These are phyloP conservation scores for Stephanodiscus minutulus DNA, from an alignment of 108 stramenopile genomes.

Conservation along the genomic window DNA sequence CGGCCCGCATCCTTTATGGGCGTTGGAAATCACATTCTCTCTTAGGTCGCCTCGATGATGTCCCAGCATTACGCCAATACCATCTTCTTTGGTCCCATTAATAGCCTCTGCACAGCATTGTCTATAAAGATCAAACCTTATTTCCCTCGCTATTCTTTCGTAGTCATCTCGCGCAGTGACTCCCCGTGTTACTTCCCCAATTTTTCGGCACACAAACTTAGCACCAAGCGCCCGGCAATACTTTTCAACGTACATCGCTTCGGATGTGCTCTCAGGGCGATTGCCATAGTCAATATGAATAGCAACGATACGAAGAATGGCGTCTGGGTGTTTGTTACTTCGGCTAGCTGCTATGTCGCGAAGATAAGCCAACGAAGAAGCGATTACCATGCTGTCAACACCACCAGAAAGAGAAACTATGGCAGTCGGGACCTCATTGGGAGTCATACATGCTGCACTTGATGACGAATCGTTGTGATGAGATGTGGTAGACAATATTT, in stretches of 20 bases:
- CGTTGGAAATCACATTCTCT: constrained; percentile 96
- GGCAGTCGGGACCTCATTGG: constrained; percentile 26
- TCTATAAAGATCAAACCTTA: constrained; percentile 88
- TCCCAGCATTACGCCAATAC: constrained; percentile 89
- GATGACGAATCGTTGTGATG: not conserved
- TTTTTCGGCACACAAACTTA: constrained; percentile 67
- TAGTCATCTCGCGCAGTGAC: constrained; percentile 94
- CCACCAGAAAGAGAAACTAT: constrained; percentile 95
- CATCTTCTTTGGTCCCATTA: constrained; percentile 13
- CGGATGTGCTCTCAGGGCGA: constrained; percentile 89
- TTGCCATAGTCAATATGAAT: constrained; percentile 98
- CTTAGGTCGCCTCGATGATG: constrained; percentile 97
- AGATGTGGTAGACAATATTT: not conserved
- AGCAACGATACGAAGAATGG: constrained; percentile 51
- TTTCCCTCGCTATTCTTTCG: constrained; percentile 82
- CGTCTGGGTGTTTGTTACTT: constrained; percentile 44
- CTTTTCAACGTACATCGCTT: constrained; percentile 83
- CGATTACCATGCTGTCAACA: constrained; percentile 99
- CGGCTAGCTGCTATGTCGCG: constrained; percentile 35
- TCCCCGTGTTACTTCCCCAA: constrained; percentile 92
- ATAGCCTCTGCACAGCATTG: constrained; percentile 44
- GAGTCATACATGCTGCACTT: not conserved
- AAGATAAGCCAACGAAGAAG: constrained; percentile 73
- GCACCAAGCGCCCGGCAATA: constrained; percentile 71
- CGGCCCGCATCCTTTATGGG: constrained; percentile 90